phyloP scores from a whole-genome alignment of 2,329 filamentous ascomycete genomes.

The Colletotrichum sp. region DNA sequence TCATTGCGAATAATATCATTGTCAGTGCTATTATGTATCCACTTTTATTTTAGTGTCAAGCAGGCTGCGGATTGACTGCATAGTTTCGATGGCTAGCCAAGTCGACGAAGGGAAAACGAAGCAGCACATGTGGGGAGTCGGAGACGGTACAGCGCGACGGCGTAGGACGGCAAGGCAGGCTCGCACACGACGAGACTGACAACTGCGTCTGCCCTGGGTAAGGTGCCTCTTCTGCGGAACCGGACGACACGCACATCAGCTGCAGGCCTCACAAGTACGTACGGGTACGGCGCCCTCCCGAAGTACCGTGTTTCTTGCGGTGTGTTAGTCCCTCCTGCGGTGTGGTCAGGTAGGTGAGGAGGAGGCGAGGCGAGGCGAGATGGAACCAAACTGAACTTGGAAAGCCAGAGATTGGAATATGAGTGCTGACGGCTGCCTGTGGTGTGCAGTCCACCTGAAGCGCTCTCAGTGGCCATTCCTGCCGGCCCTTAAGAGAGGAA shows the following conservation, averaged over 20 bases:
- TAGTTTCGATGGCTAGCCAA: background rate
- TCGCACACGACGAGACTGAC: background rate
- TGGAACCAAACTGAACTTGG: background rate
- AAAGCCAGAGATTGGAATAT: background rate
- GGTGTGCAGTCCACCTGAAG: background rate
- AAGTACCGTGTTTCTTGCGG: background rate
- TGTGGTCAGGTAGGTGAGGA: background rate
- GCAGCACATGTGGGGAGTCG: background rate
- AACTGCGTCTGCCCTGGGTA: background rate
- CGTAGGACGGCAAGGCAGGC: background rate
- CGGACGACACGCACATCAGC: background rate
- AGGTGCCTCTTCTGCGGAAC: background rate
- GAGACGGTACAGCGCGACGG: background rate
- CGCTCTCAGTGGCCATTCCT: background rate
- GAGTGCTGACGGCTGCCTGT: conserved; percentile 15
- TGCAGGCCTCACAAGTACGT: background rate
- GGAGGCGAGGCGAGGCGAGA: background rate
- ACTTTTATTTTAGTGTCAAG: background rate
- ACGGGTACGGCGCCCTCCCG: background rate
- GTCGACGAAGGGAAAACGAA: background rate
- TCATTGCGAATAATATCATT: background rate
- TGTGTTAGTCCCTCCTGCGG: background rate
- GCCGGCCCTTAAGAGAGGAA: background rate
- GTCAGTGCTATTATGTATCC: background rate
- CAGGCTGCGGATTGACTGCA: conserved; percentile 9